These are phyloP conservation scores for Sporisorium reilianum DNA, from an alignment of 1,284 basidiomycete species.

Conservation along the genomic window DNA sequence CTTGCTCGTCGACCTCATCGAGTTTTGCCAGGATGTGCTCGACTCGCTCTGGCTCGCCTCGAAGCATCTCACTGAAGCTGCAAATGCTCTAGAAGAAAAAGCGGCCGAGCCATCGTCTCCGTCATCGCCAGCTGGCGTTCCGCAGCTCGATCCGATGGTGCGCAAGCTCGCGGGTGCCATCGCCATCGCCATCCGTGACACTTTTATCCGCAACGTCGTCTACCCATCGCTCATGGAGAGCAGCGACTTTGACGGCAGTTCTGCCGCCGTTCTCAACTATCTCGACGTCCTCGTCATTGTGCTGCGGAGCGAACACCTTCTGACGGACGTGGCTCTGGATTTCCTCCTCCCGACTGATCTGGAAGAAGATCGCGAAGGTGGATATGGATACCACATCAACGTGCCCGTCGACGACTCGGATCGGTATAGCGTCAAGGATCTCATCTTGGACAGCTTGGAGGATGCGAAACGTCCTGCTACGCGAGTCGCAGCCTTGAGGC, in stretches of 20 bases:
- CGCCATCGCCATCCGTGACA: constrained; percentile 77
- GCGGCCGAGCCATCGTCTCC: neutral
- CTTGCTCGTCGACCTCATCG: constrained; percentile 87
- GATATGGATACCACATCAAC: constrained; percentile 18
- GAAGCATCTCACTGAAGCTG: constrained; percentile 26
- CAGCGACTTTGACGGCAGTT: constrained; percentile 89
- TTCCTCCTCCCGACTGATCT: constrained; percentile 36
- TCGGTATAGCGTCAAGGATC: constrained; percentile 55
- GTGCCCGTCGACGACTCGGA: constrained; percentile 33
- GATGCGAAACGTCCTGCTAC: constrained; percentile 27
- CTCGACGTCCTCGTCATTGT: constrained; percentile 75
- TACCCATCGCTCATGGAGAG: constrained; percentile 95
- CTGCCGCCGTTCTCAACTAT: constrained; percentile 96
- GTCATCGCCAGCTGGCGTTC: neutral
- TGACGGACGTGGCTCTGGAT: constrained; percentile 57
- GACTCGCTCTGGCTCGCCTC: constrained; percentile 41
- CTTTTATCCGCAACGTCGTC: constrained; percentile 90
- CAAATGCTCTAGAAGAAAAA: constrained; percentile 18
- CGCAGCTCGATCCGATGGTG: constrained; percentile 34
- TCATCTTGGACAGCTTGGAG: constrained; percentile 54
- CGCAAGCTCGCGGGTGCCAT: constrained; percentile 46
- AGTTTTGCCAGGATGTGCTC: constrained; percentile 88
- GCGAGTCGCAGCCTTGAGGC: constrained; percentile 48
- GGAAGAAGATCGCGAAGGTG: neutral
- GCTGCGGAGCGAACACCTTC: constrained; percentile 51